Conservation (phyloP, 78 protist genomes). For the Speleostelium caveatum region DNA sequence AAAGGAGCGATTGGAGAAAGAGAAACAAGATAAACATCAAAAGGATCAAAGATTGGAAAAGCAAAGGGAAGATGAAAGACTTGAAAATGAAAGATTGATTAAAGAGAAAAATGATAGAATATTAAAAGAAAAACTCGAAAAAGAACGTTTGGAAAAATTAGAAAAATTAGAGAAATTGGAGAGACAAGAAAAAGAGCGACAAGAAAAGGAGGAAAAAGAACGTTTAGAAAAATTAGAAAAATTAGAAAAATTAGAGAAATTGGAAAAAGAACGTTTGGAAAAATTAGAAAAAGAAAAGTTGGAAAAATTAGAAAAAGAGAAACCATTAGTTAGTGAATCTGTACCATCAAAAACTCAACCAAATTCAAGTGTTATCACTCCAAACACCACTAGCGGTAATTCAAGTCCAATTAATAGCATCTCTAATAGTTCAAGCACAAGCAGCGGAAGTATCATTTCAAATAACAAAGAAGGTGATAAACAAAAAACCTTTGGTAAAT, state of each 20-base stretch:
- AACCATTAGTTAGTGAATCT: too few relatives aligned
- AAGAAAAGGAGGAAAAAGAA: not conserved
- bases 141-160: too few relatives aligned
- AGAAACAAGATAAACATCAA: too few relatives aligned
- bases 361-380: conserved; percentile 1
- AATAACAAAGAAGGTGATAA: not conserved
- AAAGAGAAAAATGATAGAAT: not conserved
- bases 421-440: too few relatives aligned
- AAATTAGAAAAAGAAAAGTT: not conserved
- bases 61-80: too few relatives aligned
- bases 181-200: not conserved
- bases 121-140: too few relatives aligned
- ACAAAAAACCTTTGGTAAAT: conserved; percentile 28
- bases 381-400: not conserved
- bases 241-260: not conserved
- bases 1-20: too few relatives aligned
- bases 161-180: too few relatives aligned
- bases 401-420: not conserved
- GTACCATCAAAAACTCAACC: too few relatives aligned
- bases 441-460: too few relatives aligned
- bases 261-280: not conserved
- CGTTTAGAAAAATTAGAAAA: not conserved
- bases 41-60: too few relatives aligned
- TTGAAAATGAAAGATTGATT: too few relatives aligned
- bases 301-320: not conserved